A percentile compares a stretch with the other conserved stretches of the same genome.
These are phyloP conservation scores for Prunella vulgaris DNA, from an alignment of 257 asterid species.

Conservation along the genomic window DNA sequence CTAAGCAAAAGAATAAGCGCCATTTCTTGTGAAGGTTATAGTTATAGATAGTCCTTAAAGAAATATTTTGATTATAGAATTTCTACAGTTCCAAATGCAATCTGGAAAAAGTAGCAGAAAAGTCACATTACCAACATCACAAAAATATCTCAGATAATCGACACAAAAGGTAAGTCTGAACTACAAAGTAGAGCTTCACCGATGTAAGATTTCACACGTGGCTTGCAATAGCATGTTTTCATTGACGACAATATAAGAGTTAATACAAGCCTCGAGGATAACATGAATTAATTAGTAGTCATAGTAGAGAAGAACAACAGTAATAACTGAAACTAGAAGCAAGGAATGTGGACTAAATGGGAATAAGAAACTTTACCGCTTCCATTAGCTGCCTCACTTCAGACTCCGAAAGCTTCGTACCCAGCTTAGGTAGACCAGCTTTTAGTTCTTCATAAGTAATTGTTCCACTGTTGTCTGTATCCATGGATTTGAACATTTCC, in stretches of 20 bases:
- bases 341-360: background rate
- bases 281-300: background rate
- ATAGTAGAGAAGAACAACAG: background rate
- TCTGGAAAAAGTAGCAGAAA: background rate
- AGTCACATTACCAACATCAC: background rate
- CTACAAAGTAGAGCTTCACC: background rate
- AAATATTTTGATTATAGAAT: background rate
- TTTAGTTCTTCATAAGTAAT: conserved; percentile 87
- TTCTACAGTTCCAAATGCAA: background rate
- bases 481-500: conserved; percentile 96
- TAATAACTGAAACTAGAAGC: conserved; percentile 4
- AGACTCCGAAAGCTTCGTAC: conserved; percentile 90
- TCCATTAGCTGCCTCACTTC: conserved; percentile 96
- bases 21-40: background rate
- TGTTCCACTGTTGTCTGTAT: conserved; percentile 88
- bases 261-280: background rate
- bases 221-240: background rate
- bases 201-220: background rate
- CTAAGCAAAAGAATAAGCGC: background rate
- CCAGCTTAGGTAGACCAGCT: conserved; percentile 86
- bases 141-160: background rate
- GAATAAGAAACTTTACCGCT: conserved; percentile 50
- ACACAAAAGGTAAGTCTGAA: background rate
- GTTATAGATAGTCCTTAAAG: background rate
- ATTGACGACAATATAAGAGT: background rate